phyloP scores from a whole-genome alignment of 2,329 filamentous ascomycete species.

The Phaeosphaeriaceae sp. region DNA sequence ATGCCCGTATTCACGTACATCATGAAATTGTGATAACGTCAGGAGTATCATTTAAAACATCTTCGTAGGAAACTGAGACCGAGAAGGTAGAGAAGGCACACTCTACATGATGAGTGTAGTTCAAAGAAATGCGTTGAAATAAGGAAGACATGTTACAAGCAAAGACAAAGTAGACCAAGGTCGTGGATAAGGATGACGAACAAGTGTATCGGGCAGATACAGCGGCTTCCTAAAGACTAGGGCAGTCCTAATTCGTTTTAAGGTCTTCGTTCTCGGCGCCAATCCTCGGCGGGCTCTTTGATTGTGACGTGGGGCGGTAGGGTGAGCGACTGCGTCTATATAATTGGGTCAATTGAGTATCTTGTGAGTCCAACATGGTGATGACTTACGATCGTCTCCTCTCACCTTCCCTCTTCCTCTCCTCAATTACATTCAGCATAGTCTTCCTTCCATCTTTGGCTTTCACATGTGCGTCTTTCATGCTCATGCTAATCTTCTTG shows the following conservation, averaged over 20 bases:
- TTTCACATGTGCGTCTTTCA: constrained; percentile 84
- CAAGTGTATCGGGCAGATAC: too few species aligned
- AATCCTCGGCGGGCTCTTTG: constrained; percentile 47
- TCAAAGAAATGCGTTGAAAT: too few species aligned
- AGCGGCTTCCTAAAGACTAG: too few species aligned
- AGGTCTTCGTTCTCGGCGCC: constrained; percentile 41
- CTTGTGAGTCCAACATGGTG: background rate
- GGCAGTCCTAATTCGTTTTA: constrained; percentile 1
- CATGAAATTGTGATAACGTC: background rate
- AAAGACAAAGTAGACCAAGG: too few species aligned
- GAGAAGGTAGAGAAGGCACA: too few species aligned
- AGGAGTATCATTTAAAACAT: too few species aligned
- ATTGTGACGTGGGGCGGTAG: constrained; percentile 38
- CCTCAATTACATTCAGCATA: constrained; percentile 89
- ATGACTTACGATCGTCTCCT: constrained; percentile 77
- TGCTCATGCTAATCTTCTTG: constrained; percentile 93
- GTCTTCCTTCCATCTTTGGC: constrained; percentile 81
- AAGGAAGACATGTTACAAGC: too few species aligned
- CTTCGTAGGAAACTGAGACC: too few species aligned
- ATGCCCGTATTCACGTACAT: background rate
- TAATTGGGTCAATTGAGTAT: background rate
- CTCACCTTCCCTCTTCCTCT: constrained; percentile 84
- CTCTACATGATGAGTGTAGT: too few species aligned
- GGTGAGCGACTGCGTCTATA: constrained; percentile 44
- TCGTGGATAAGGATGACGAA: too few species aligned